A percentile compares a stretch with the other conserved stretches of the same genome.
phyloP scores from a whole-genome alignment of 495 filamentous ascomycete species.

The Diplogelasinospora grovesii region DNA sequence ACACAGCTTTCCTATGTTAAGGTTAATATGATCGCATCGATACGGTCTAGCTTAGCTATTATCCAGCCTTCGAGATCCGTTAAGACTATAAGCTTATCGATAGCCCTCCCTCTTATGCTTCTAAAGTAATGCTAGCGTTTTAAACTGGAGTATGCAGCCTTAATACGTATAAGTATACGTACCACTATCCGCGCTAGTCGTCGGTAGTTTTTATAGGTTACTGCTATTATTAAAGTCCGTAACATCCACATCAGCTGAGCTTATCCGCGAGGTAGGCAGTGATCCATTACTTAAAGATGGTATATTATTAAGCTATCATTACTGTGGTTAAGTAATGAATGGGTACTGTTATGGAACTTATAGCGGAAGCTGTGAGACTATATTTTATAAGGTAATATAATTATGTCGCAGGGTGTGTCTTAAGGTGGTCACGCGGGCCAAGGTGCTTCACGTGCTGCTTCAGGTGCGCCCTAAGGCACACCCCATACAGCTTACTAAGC shows the following conservation, averaged over 20 bases:
- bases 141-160: slow-evolving; percentile 82
- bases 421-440: too few relatives aligned
- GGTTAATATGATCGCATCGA: slow-evolving; percentile 75
- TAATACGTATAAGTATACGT: slow-evolving; percentile 96
- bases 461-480: too few relatives aligned
- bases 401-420: too few relatives aligned
- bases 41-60: slow-evolving; percentile 28
- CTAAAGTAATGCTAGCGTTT: slow-evolving; percentile 76
- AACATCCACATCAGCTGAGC: slow-evolving; percentile 33
- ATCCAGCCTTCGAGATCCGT: slow-evolving; percentile 15
- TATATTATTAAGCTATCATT: slow-evolving; percentile 41
- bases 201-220: slow-evolving; percentile 46
- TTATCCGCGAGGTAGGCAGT: slow-evolving; percentile 33
- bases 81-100: slow-evolving; percentile 51
- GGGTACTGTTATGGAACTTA: slow-evolving; percentile 54
- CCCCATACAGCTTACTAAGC: too few relatives aligned
- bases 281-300: slow-evolving; percentile 29
- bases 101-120: slow-evolving; percentile 95
- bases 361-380: slow-evolving; percentile 34
- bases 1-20: slow-evolving; percentile 92
- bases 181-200: slow-evolving; percentile 67
- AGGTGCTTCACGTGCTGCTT: too few relatives aligned
- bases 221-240: slow-evolving; percentile 17
- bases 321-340: slow-evolving; percentile 39
- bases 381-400: slow-evolving; percentile 25